Base-by-base conservation (phyloP, 73 alveolate genomes). In the Stentor roeselii region DNA sequence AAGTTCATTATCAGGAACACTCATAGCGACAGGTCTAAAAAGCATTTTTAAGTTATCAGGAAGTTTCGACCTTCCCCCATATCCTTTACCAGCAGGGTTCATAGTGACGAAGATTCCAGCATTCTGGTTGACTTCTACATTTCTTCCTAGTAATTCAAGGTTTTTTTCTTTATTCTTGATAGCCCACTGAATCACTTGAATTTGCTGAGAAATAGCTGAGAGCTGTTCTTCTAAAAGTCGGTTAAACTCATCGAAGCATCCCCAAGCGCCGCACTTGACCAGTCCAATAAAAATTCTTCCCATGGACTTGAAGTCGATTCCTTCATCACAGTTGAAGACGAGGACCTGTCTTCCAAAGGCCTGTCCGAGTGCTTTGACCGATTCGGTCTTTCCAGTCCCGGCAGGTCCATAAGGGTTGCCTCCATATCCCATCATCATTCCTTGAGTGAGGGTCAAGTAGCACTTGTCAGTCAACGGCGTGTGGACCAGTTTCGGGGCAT, bases 351-450 rank as follows among this genome's bases (percentile, higher is more conserved):
- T 94, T 40, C 99, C 99, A 78, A 98, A 95, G 27, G 99, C 99
- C 59, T 96, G 93, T 21, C 99, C 99, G 3, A 98, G 93, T 3
- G 99, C 99, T 83, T 98, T 98, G 27, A 98, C 99, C 39, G 99
- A 92, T 88, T 98, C 99, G 15, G 99, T 98, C 91, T 98, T 98
- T 36, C 99, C 99, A 0, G 99, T 98, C 31, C 99, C 99, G 0
- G 99, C 99, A 3, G 99, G 99, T 3, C 99, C 99, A 91, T 98
- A 98, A 1, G 99, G 99, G 84, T 98, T 98, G 3, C 99, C 99
- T 32, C 99, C 99, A 86, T 98, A 98, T 21, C 99, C 99, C 99
- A 98, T 94, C 86, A 97, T 96, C 99, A 98, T 93, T 75, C 99
- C 99, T 84, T 97, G 99, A 40, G 99, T 98, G 60, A 98, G 94